Evolutionary conservation across 306 rosid genomes (phyloP).

Genomic region (Quercus mongolica): DNA sequence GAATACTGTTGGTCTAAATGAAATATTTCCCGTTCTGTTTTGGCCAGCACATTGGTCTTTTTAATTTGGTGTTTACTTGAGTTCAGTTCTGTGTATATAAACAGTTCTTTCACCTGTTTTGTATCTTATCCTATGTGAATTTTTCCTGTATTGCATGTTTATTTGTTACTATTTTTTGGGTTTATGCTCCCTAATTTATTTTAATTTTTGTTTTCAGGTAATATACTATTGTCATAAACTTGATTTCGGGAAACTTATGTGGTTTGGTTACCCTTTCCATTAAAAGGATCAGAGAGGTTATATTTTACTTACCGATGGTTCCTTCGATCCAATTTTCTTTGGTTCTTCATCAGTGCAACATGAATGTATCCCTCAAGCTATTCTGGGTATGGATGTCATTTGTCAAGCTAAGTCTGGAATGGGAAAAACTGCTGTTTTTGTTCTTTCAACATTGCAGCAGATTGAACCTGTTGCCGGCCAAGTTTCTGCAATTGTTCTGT

Average conservation of each 20-base stretch:
- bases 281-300: constrained; percentile 60
- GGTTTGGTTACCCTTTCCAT: constrained; percentile 65
- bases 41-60: neutral
- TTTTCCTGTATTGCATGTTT: neutral
- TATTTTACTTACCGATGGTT: constrained; percentile 75
- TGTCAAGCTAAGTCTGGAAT: constrained; percentile 99
- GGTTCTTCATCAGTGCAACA: constrained; percentile 97
- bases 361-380: constrained; percentile 99
- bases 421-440: constrained; percentile 99
- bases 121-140: neutral
- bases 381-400: constrained; percentile 97
- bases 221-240: constrained; percentile 51
- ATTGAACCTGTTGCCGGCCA: constrained; percentile 96
- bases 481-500: constrained; percentile 91
- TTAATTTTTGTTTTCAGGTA: constrained; percentile 62
- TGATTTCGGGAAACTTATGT: constrained; percentile 66
- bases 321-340: constrained; percentile 69
- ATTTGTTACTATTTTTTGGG: neutral
- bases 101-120: neutral
- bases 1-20: neutral
- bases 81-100: neutral
- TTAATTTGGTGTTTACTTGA: neutral
- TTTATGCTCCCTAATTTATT: neutral
- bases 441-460: constrained; percentile 91
- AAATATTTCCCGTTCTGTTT: neutral